Percentiles rank a stretch among this genome's conserved stretches.
Evolutionary conservation across 2,329 filamentous ascomycete genomes (phyloP).

Genomic region (Arthrinium phaeospermum): DNA sequence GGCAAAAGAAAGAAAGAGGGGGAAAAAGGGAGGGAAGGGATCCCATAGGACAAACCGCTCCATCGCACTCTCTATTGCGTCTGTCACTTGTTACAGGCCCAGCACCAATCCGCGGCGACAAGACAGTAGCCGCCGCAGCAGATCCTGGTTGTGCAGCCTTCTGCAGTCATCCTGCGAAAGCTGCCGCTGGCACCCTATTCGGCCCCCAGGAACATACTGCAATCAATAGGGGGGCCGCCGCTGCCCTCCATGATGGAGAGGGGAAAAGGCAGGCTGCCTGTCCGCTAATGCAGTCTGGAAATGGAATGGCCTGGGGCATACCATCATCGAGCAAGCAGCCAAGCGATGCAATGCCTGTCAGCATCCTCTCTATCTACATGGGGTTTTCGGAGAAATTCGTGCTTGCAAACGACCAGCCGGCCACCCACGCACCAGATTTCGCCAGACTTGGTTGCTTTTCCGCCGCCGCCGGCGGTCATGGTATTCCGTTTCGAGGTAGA

Average conservation of each 20-base stretch:
- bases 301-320: background rate
- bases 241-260: background rate
- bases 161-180: background rate
- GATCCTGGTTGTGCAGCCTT: conserved; percentile 9
- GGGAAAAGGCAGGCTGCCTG: background rate
- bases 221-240: background rate
- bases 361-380: background rate
- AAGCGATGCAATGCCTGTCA: background rate
- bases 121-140: background rate
- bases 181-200: conserved; percentile 1
- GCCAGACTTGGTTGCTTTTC: background rate
- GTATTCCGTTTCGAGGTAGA: background rate
- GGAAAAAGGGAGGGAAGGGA: background rate
- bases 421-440: background rate
- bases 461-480: background rate
- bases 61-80: background rate
- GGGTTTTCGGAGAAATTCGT: background rate
- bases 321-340: background rate
- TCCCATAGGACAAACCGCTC: background rate
- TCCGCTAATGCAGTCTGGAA: background rate
- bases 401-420: background rate
- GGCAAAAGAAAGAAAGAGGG: background rate
- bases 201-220: background rate
- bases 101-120: background rate
- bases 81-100: conserved; percentile 9